These are phyloP conservation scores for Fusarium sp. DNA, from an alignment of 2,329 filamentous ascomycete species.

Conservation along the genomic window DNA sequence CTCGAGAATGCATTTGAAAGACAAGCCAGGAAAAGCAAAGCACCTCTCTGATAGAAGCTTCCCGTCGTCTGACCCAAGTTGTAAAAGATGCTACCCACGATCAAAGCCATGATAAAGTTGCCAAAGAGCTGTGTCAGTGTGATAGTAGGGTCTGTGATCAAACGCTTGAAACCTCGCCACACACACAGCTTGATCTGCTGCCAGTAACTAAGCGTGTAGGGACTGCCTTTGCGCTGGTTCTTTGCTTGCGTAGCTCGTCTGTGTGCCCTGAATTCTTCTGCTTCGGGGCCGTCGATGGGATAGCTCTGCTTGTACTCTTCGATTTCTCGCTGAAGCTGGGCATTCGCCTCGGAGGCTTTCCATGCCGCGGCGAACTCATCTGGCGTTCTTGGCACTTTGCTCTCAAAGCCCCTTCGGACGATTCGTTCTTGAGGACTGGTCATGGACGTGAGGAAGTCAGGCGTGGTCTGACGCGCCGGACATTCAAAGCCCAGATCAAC, in stretches of 20 bases:
- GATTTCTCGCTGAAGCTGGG: slow-evolving; percentile 58
- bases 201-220: slow-evolving; percentile 38
- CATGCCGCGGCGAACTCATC: slow-evolving; percentile 51
- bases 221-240: slow-evolving; percentile 42
- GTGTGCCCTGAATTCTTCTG: slow-evolving; percentile 57
- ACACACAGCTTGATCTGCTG: slow-evolving; percentile 36
- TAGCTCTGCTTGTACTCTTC: slow-evolving; percentile 56
- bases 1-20: slow-evolving; percentile 59
- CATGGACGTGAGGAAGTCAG: slow-evolving; percentile 72
- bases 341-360: slow-evolving; percentile 36
- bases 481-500: slow-evolving; percentile 64
- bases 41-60: slow-evolving; percentile 58
- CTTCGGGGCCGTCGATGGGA: slow-evolving; percentile 53
- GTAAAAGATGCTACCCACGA: slow-evolving; percentile 63
- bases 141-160: slow-evolving; percentile 52
- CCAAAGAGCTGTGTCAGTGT: slow-evolving; percentile 53
- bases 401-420: slow-evolving; percentile 46
- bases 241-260: slow-evolving; percentile 58
- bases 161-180: slow-evolving; percentile 50
- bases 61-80: slow-evolving; percentile 53
- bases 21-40: slow-evolving; percentile 60
- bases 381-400: slow-evolving; percentile 47
- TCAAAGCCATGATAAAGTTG: slow-evolving; percentile 59
- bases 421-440: slow-evolving; percentile 51
- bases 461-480: slow-evolving; percentile 65